phyloP scores from a whole-genome alignment of 441 rosid genomes.

The Pelargonium myrrhifolium region DNA sequence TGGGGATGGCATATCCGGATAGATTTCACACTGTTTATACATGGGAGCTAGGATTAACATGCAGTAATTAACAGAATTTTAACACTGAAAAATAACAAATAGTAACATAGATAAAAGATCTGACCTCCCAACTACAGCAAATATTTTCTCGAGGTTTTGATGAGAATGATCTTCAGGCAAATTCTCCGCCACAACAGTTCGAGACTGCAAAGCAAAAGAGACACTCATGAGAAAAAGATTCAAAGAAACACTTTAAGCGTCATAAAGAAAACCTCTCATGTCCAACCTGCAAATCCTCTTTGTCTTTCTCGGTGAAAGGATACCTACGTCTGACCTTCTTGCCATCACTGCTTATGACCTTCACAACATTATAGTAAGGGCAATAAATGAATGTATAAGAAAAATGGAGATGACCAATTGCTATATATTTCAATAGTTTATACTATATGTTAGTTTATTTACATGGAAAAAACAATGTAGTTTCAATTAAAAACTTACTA shows the following conservation, averaged over 20 bases:
- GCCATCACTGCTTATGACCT: slow-evolving; percentile 69
- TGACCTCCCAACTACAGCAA: slow-evolving; percentile 16
- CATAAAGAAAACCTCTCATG: neutral
- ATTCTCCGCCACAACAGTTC: slow-evolving; percentile 86
- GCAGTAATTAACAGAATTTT: neutral
- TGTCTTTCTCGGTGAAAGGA: slow-evolving; percentile 77
- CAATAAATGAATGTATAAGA: neutral
- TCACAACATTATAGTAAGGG: slow-evolving; percentile 16
- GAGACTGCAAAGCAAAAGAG: slow-evolving; percentile 34
- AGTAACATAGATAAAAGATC: neutral
- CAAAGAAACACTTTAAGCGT: neutral
- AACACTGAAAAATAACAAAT: neutral
- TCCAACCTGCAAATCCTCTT: slow-evolving; percentile 73
- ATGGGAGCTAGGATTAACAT: neutral
- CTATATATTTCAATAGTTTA: neutral
- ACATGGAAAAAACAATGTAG: too few relatives aligned
- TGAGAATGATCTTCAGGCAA: slow-evolving; percentile 96
- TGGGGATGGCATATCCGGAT: slow-evolving; percentile 25
- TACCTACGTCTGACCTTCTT: slow-evolving; percentile 67
- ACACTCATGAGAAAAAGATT: neutral
- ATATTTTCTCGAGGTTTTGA: slow-evolving; percentile 67
- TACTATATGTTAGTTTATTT: too few relatives aligned
- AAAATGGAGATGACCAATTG: neutral
- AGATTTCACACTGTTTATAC: slow-evolving; percentile 20
- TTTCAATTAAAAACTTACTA: slow-evolving; percentile 38